A percentile compares a stretch with the other conserved stretches of the same genome.
Evolutionary conservation across 306 rosid species (phyloP).

Genomic region (Pyrus pyrifolia): DNA sequence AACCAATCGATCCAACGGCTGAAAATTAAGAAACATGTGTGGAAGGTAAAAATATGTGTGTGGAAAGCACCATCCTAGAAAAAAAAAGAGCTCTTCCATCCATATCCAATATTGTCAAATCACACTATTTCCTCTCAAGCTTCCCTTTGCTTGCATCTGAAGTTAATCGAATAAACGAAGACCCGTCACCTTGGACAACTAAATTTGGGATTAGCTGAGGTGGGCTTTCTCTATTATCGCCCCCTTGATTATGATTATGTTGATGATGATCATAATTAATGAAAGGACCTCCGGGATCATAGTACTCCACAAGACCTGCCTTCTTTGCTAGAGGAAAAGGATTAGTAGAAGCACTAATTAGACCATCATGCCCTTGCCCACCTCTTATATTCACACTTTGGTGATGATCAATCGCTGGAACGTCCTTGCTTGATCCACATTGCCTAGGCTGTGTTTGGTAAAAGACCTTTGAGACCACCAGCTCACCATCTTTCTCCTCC

Average conservation of each 20-base stretch:
- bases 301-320: slow-evolving; percentile 31
- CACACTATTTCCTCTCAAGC: slow-evolving; percentile 30
- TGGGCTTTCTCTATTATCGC: slow-evolving; percentile 41
- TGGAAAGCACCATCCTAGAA: too few relatives aligned
- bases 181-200: slow-evolving; percentile 57
- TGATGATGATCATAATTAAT: slow-evolving; percentile 30
- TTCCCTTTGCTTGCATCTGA: slow-evolving; percentile 58
- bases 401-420: slow-evolving; percentile 10
- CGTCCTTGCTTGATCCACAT: slow-evolving; percentile 45
- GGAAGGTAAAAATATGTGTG: too few relatives aligned
- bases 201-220: slow-evolving; percentile 52
- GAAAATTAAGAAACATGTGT: too few relatives aligned
- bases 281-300: slow-evolving; percentile 27
- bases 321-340: slow-evolving; percentile 20
- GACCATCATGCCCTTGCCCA: slow-evolving; percentile 2
- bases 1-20: too few relatives aligned
- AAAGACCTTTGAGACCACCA: slow-evolving; percentile 82
- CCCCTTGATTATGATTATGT: slow-evolving; percentile 10
- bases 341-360: not conserved
- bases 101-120: not conserved
- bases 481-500: slow-evolving; percentile 85
- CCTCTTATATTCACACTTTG: slow-evolving; percentile 13
- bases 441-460: slow-evolving; percentile 88
- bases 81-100: not conserved
- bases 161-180: slow-evolving; percentile 44